Evolutionary conservation across 306 rosid species (phyloP).

Genomic region (Vicia faba): DNA sequence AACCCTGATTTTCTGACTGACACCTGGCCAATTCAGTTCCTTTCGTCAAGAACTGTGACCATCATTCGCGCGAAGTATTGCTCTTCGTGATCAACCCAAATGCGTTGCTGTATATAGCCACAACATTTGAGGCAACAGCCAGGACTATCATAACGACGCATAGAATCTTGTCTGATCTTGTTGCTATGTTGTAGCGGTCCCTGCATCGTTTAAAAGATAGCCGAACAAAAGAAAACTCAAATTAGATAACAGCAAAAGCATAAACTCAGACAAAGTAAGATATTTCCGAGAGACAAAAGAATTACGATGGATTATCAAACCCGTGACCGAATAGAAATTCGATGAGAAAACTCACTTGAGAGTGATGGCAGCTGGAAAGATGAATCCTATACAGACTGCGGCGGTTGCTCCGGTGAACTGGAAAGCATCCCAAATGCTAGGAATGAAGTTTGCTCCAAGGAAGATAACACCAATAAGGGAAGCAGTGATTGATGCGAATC

Average conservation of each 20-base stretch:
- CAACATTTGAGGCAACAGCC: conserved; percentile 73
- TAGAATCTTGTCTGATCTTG: conserved; percentile 69
- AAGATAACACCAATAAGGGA: conserved; percentile 47
- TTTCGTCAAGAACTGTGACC: conserved; percentile 31
- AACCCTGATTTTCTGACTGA: conserved; percentile 47
- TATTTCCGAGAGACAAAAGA: neutral
- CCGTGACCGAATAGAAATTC: neutral
- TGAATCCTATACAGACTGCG: conserved; percentile 53
- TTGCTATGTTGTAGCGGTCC: conserved; percentile 71
- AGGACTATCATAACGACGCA: conserved; percentile 63
- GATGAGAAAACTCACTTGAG: conserved; percentile 42
- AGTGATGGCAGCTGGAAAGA: conserved; percentile 51
- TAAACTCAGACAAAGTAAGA: neutral
- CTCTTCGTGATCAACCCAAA: conserved; percentile 74
- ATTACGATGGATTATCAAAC: neutral
- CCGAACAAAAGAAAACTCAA: neutral
- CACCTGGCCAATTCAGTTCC: conserved; percentile 33
- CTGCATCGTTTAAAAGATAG: conserved; percentile 46
- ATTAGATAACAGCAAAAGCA: conserved; percentile 21
- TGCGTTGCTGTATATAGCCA: conserved; percentile 88
- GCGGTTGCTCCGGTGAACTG: conserved; percentile 61
- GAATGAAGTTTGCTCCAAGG: conserved; percentile 69
- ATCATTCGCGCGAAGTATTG: conserved; percentile 47
- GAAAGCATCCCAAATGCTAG: conserved; percentile 79
- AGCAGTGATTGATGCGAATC: conserved; percentile 69